Evolutionary conservation across 169 alveolate genomes (phyloP), one percentile per base, ranked within the genome.

Genomic region (Plasmodium malariae): DNA sequence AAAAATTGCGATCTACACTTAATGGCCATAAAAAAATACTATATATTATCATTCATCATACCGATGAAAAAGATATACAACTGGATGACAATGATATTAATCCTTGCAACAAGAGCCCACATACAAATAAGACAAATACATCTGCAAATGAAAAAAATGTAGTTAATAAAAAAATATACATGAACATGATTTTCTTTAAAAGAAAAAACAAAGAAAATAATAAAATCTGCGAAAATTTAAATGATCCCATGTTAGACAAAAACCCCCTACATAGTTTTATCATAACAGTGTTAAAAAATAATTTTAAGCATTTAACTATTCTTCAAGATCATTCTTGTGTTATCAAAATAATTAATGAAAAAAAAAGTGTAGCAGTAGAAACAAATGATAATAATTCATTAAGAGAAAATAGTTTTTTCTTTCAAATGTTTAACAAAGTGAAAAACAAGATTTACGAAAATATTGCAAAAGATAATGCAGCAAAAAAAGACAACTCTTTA

Each of bases 351-450:
- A 67, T 1, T 21, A 67, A 51, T 80, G 70, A 67, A 28, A 67
- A 80, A 43, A 80, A 80, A n/a, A 76, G 17, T 43, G 59, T 9
- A 3, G 55, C 45, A 40, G 60, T 48, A 28, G 26, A 57, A 48
- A 7, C 12, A 21, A 71, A 24, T 48, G 36, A 54, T 36, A 51
- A 51, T 9, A 4, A 9, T 36, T 59, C 59, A 26, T n/a, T 80
- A 68, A 80, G 67, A 49, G 83, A 80, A 80, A 80, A 65, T 28
- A 37, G 72, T 40, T 80, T 80, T 17, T 26, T 80, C n/a, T 67
- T 68, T 49, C 72, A 80, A 32, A 67, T 80, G 49, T 51, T 80
- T 59, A 40, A 80, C 24, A 67, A 65, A 67, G 72, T 80, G 49
- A 80, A 80, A 67, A 80, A 32, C 14, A 80, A 67, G 45, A 63